phyloP scores from a whole-genome alignment of 306 rosid genomes.

The Crataegus laevigata region DNA sequence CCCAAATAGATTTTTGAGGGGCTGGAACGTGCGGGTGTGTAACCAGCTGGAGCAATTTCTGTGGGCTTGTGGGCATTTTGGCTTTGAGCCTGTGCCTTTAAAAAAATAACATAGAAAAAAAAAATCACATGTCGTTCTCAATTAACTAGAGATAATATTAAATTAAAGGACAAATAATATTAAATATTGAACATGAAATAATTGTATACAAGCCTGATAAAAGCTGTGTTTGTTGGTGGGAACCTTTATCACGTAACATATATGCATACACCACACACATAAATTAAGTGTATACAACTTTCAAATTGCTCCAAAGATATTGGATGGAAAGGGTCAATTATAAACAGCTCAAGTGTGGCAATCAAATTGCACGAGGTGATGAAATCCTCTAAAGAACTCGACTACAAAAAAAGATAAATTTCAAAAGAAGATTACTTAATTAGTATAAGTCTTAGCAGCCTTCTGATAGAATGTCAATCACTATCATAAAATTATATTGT shows the following conservation, averaged over 20 bases:
- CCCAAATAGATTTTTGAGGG: not conserved
- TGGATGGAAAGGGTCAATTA: not conserved
- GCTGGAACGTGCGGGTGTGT: not conserved
- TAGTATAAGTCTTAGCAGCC: not conserved
- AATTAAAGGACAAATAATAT: not conserved
- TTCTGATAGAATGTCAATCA: not conserved
- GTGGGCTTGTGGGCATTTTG: not conserved
- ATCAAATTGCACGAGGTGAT: not conserved
- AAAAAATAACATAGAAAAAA: not conserved
- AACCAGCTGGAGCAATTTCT: not conserved
- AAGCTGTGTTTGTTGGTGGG: not conserved
- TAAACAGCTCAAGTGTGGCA: not conserved
- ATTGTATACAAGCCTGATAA: not conserved
- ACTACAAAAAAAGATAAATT: too few species aligned
- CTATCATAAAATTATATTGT: not conserved
- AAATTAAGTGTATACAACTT: not conserved
- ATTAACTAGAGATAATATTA: not conserved
- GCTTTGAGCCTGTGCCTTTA: too few species aligned
- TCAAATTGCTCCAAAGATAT: slow-evolving; percentile 18
- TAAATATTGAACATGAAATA: too few species aligned
- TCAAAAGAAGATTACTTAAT: too few species aligned
- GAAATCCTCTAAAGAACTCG: not conserved
- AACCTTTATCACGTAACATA: too few species aligned
- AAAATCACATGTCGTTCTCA: not conserved
- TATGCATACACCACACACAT: not conserved